phyloP scores from a whole-genome alignment of 495 filamentous ascomycete species.

The Hypoxylon perforatum region DNA sequence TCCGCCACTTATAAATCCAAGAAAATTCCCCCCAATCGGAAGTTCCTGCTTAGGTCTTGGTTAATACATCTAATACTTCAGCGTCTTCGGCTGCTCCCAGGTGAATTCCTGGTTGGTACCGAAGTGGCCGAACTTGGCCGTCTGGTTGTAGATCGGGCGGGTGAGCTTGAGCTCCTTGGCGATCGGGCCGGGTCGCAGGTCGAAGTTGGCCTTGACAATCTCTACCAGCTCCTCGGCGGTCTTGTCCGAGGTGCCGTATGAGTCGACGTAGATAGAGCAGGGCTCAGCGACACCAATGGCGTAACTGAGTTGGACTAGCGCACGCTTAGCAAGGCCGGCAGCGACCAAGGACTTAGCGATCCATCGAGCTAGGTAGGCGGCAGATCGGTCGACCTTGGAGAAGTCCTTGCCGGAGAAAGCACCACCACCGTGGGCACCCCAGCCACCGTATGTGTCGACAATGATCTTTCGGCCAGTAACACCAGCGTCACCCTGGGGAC shows the following conservation, averaged over 20 bases:
- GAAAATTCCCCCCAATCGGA: conserved; percentile 46
- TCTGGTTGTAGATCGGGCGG: conserved; percentile 97
- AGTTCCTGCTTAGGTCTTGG: conserved; percentile 29
- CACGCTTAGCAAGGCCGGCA: conserved; percentile 88
- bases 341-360: conserved; percentile 97
- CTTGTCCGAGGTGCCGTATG: conserved; percentile 82
- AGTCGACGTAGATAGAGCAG: conserved; percentile 88
- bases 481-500: conserved; percentile 98
- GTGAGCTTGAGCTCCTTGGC: conserved; percentile 95
- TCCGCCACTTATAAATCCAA: conserved; percentile 46
- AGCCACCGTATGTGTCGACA: conserved; percentile 99
- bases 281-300: conserved; percentile 99
- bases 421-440: conserved; percentile 99
- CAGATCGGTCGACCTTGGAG: conserved; percentile 99
- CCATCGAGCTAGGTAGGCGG: conserved; percentile 97
- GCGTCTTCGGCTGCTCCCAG: conserved; percentile 97
- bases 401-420: conserved; percentile 99
- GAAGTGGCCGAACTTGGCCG: conserved; percentile 99
- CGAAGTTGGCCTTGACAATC: conserved; percentile 96
- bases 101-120: conserved; percentile 93
- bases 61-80: conserved; percentile 76
- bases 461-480: conserved; percentile 99
- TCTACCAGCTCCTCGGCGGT: conserved; percentile 83
- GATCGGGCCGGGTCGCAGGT: conserved; percentile 96
- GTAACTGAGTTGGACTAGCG: conserved; percentile 96